A percentile compares a stretch with the other conserved stretches of the same genome.
phyloP scores from a whole-genome alignment of 192 early-diverging fungal species.

The Umbelopsis sp. region DNA sequence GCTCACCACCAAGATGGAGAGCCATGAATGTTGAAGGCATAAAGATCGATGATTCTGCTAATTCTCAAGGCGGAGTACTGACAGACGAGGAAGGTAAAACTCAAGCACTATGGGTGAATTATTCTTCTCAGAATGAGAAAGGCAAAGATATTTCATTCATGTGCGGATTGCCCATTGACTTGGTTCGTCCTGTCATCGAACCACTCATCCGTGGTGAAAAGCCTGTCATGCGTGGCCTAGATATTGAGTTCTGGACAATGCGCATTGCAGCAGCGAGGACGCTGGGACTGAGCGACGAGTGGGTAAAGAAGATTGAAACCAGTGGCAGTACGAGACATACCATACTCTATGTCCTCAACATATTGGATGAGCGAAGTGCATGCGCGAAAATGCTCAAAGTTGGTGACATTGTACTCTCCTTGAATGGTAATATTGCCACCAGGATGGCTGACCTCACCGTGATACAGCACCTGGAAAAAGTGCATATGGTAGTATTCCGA shows the following conservation, averaged over 20 bases:
- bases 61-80: slow-evolving; percentile 70
- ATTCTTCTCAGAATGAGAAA: slow-evolving; percentile 70
- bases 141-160: slow-evolving; percentile 67
- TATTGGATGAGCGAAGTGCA: slow-evolving; percentile 59
- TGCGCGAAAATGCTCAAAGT: slow-evolving; percentile 60
- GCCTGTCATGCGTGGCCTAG: slow-evolving; percentile 57
- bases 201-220: slow-evolving; percentile 51
- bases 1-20: slow-evolving; percentile 66
- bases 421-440: slow-evolving; percentile 66
- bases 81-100: slow-evolving; percentile 59
- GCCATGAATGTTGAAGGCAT: slow-evolving; percentile 63
- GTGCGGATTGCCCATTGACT: slow-evolving; percentile 55
- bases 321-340: slow-evolving; percentile 52
- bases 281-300: slow-evolving; percentile 58
- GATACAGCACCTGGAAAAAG: slow-evolving; percentile 47
- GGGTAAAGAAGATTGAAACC: slow-evolving; percentile 61
- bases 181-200: slow-evolving; percentile 53
- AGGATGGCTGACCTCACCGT: slow-evolving; percentile 61
- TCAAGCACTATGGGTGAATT: slow-evolving; percentile 69
- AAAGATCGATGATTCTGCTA: slow-evolving; percentile 68
- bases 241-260: slow-evolving; percentile 65
- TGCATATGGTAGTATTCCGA: slow-evolving; percentile 66
- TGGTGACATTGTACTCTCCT: slow-evolving; percentile 69
- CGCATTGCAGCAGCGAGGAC: slow-evolving; percentile 63
- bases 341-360: slow-evolving; percentile 58